Evolutionary conservation across 495 filamentous ascomycete species (phyloP), one percentile per base, ranked within the genome.

Genomic region (Hypoxylon intermedium): DNA sequence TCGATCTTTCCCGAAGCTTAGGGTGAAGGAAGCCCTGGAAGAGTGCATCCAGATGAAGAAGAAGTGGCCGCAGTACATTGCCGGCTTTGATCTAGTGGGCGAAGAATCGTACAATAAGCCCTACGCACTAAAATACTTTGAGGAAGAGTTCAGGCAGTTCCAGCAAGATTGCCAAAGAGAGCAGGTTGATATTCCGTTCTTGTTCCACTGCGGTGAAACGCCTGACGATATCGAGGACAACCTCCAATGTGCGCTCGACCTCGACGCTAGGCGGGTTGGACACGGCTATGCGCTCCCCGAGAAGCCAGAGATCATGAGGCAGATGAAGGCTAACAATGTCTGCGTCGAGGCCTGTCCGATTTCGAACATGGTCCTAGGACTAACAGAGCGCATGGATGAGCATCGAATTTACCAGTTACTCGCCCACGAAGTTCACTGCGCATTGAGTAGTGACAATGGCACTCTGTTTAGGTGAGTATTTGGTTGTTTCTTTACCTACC

Each of bases 151-250:
- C n/a, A 87, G 93, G 45, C 87, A 87, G 77, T 98, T 98, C 77
- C 84, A 83, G 41, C 84, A 87, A 53, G 76, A 80, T 19, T 98
- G 93, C 63, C 75, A 75, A 5, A 79, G 83, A 47, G 81, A 85
- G 58, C 79, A 78, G 2, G 75, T 95, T 2, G 86, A 96, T 4
- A 90, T 98, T n/a, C 94, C 94, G 0, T 95, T 97, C 73, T 85
- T 94, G 62, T 94, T 98, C 73, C 94, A 98, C 67, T 95, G 93
- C 41, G 94, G 92, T 23, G 92, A 97, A 74, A 91, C 87, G 16
- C 82, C 94, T 0, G 89, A 92, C 21, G 77, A 81, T n/a, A 85
- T 87, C 3, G 92, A 97, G 62, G 83, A 88, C 26, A 97, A 97
- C 65, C 82, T 97, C 2, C 88, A 93, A 61, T 92, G 97, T 70